Evolutionary conservation across 2,329 filamentous ascomycete species (phyloP), one percentile per base, ranked within the genome.

Genomic region (Zymoseptoria ardabiliae): DNA sequence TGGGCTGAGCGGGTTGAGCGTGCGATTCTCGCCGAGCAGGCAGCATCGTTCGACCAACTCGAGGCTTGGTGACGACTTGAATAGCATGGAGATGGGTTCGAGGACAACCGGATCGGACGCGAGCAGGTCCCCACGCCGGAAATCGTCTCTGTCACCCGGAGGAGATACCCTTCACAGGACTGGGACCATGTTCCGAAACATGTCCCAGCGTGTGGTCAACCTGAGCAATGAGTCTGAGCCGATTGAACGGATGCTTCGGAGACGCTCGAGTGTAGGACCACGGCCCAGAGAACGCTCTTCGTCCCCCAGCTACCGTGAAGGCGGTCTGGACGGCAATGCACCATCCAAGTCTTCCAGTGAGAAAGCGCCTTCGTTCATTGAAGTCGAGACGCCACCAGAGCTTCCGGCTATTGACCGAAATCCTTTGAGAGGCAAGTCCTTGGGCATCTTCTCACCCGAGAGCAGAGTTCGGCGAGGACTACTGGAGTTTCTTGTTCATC

Each of bases 141-240:
- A 76, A 58, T 72, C 77, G 52, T 80, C 78, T 7, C 70, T 79
- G 19, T 80, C 79, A 51, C 76, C 78, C 45, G 70, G 72, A 17
- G 76, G 75, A 45, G 80, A 78, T 48, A 76, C 79, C 21, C 71
- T 83, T 53, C 72, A 75, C 52, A 72, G 80, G 58, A 80, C 79
- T 48, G 76, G 78, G 22, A 80, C 78, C 61, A 78, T 82, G 69
- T 71, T 82, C 70, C 74, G 79, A 64, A 85, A 85, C 66, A 96
- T 99, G 85, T 97, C 95, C 30, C 92, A 97, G 77, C 90, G 94
- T 78, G 92, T 99, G 58, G 94, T 99, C 70, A 97, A 97, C 71
- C 84, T 99, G 68, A 96, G 91, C 75, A 96, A 96, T 71, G 94
- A 97, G 69, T 88, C 87, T 4, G 90, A 97, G 67, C 78, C 90